phyloP scores from a whole-genome alignment of 495 filamentous ascomycete genomes.

The Pseudomonodictys pantanalensis region DNA sequence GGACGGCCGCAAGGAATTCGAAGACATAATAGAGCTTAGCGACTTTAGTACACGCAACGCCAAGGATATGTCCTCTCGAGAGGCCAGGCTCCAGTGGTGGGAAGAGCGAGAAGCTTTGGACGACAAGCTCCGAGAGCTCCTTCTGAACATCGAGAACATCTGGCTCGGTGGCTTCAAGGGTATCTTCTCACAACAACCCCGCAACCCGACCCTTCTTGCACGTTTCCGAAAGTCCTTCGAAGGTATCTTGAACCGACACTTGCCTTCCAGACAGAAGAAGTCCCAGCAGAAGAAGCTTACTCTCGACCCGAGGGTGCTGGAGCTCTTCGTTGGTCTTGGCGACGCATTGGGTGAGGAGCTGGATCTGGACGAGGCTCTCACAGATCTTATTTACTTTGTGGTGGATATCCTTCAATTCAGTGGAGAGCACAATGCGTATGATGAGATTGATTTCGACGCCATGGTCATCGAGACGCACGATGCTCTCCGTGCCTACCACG shows the following conservation, averaged over 20 bases:
- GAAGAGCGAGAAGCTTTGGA: slow-evolving; percentile 76
- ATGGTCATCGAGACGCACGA: slow-evolving; percentile 73
- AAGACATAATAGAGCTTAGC: slow-evolving; percentile 73
- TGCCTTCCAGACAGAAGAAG: slow-evolving; percentile 76
- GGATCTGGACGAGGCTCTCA: slow-evolving; percentile 80
- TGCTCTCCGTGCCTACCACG: slow-evolving; percentile 75
- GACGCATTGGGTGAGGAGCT: slow-evolving; percentile 60
- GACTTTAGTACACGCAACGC: slow-evolving; percentile 80
- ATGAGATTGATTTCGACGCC: slow-evolving; percentile 90
- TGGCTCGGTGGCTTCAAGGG: slow-evolving; percentile 95
- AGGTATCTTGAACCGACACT: slow-evolving; percentile 75
- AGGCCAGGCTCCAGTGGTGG: slow-evolving; percentile 82
- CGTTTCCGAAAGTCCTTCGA: slow-evolving; percentile 76
- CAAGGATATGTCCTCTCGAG: slow-evolving; percentile 55
- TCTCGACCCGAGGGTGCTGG: slow-evolving; percentile 74
- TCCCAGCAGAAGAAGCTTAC: slow-evolving; percentile 51
- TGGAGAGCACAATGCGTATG: slow-evolving; percentile 93
- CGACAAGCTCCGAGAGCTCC: slow-evolving; percentile 67
- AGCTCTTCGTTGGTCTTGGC: slow-evolving; percentile 83
- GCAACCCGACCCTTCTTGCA: slow-evolving; percentile 59
- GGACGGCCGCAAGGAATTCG: slow-evolving; percentile 70
- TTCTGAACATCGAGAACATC: slow-evolving; percentile 80
- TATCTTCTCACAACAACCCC: slow-evolving; percentile 73
- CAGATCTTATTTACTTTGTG: slow-evolving; percentile 91
- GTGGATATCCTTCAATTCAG: slow-evolving; percentile 96